Percentiles rank a stretch among this genome's conserved stretches.
Evolutionary conservation across 2,329 filamentous ascomycete species (phyloP).

Genomic region (Xylariales sp.): DNA sequence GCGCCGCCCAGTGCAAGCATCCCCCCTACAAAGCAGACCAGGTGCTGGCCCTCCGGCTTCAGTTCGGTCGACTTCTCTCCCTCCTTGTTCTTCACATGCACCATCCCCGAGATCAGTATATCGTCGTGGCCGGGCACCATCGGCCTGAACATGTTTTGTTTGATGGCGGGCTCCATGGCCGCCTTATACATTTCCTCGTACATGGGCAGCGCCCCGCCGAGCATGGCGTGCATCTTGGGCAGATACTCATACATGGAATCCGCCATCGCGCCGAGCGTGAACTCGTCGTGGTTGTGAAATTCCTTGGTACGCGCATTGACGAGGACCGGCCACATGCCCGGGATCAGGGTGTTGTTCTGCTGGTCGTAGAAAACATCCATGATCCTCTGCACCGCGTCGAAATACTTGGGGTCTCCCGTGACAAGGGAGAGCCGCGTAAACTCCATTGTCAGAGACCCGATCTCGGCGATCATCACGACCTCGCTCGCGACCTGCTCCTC

Average conservation of each 20-base stretch:
- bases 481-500: background rate
- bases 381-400: conserved; percentile 70
- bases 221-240: conserved; percentile 56
- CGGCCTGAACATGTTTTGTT: conserved; percentile 65
- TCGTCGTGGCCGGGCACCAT: conserved; percentile 57
- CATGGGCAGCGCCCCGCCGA: conserved; percentile 52
- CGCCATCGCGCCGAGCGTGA: conserved; percentile 48
- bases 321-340: conserved; percentile 69
- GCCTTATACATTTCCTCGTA: conserved; percentile 62
- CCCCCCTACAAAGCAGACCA: conserved; percentile 3
- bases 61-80: background rate
- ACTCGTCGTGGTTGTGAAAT: conserved; percentile 32
- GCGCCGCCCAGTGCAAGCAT: conserved; percentile 6
- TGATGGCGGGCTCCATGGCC: conserved; percentile 54
- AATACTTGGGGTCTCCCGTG: conserved; percentile 65
- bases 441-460: conserved; percentile 62
- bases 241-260: conserved; percentile 59
- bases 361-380: conserved; percentile 64
- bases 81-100: background rate
- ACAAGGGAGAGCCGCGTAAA: conserved; percentile 68
- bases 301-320: conserved; percentile 54
- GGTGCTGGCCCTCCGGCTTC: conserved; percentile 2
- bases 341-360: conserved; percentile 66
- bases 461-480: conserved; percentile 30
- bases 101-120: conserved; percentile 51